phyloP scores from a whole-genome alignment of 2,329 filamentous ascomycete genomes.

The Hypoxylon sp. region DNA sequence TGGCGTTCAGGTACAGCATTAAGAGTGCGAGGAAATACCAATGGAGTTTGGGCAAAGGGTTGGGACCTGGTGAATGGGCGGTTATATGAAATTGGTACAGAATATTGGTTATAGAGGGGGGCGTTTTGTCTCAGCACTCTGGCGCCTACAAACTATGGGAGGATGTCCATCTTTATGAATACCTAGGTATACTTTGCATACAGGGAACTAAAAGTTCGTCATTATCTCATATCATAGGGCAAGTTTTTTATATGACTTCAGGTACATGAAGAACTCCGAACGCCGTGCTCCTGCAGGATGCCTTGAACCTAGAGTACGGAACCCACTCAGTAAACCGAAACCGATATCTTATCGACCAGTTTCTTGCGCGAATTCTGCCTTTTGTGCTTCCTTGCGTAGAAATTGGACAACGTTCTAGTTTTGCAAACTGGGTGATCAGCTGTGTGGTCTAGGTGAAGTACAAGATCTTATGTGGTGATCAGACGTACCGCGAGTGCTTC shows the following conservation, averaged over 20 bases:
- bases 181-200: slow-evolving; percentile 37
- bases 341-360: slow-evolving; percentile 32
- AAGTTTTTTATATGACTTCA: neutral
- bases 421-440: slow-evolving; percentile 2
- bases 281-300: slow-evolving; percentile 21
- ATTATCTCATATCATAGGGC: slow-evolving; percentile 8
- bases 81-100: slow-evolving; percentile 39
- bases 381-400: slow-evolving; percentile 69
- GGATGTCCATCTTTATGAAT: slow-evolving; percentile 19
- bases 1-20: slow-evolving; percentile 51
- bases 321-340: neutral
- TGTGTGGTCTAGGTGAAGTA: neutral
- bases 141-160: slow-evolving; percentile 29
- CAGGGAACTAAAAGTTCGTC: slow-evolving; percentile 11
- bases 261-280: slow-evolving; percentile 33
- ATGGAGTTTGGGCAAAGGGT: slow-evolving; percentile 30
- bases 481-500: slow-evolving; percentile 88
- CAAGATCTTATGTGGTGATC: neutral
- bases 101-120: slow-evolving; percentile 32
- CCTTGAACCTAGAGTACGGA: neutral
- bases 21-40: slow-evolving; percentile 48
- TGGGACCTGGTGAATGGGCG: slow-evolving; percentile 13
- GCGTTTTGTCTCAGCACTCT: slow-evolving; percentile 13
- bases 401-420: slow-evolving; percentile 72
- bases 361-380: slow-evolving; percentile 59